These are phyloP conservation scores for Penicillium macrosclerotiorum DNA, from an alignment of 495 filamentous ascomycete species.

Conservation along the genomic window DNA sequence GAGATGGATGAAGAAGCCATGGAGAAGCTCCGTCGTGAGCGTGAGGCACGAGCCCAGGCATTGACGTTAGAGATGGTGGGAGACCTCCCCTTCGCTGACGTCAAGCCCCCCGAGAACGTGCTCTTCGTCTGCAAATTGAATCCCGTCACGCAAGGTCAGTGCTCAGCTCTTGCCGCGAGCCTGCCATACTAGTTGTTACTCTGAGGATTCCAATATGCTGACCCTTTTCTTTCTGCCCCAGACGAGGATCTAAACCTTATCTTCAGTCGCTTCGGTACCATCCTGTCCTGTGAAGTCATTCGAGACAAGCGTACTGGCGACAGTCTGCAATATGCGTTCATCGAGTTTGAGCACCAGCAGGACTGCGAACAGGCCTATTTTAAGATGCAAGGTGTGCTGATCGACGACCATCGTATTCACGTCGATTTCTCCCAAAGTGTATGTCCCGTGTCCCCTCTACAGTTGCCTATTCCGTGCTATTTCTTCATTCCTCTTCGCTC, in stretches of 20 bases:
- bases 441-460: conserved; percentile 18
- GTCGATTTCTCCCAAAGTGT: conserved; percentile 98
- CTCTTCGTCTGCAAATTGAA: conserved; percentile 99
- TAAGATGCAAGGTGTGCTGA: conserved; percentile 96
- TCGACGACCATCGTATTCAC: conserved; percentile 96
- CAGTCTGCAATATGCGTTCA: conserved; percentile 95
- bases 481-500: not conserved
- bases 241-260: conserved; percentile 94
- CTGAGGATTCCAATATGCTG: conserved; percentile 6
- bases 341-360: conserved; percentile 90
- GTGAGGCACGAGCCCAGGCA: conserved; percentile 91
- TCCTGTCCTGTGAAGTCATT: conserved; percentile 94
- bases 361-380: conserved; percentile 95
- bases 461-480: not conserved
- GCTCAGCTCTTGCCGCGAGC: too few species aligned
- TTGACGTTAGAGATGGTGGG: conserved; percentile 97
- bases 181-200: too few species aligned
- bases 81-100: conserved; percentile 95
- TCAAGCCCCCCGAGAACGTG: conserved; percentile 96
- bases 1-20: conserved; percentile 74
- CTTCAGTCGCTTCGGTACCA: conserved; percentile 95
- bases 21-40: conserved; percentile 78
- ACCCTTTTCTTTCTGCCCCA: conserved; percentile 24
- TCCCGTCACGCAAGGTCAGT: conserved; percentile 78
- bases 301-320: conserved; percentile 92